Conservation (phyloP, 345 rosid genomes). For the Murraya paniculata region DNA sequence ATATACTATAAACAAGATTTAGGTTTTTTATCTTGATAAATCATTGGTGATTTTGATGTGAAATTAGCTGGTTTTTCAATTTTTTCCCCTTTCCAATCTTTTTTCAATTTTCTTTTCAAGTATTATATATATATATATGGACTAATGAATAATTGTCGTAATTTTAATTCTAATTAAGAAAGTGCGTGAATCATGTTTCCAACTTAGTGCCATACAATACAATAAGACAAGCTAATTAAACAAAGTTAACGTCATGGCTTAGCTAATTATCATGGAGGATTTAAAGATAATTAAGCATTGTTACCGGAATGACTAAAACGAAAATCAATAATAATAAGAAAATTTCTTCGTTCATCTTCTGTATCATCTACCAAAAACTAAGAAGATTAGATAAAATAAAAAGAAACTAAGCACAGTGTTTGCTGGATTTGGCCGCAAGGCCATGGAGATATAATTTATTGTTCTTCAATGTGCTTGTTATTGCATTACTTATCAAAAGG, state of each 20-base stretch:
- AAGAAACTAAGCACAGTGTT: not conserved
- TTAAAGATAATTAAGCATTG: not conserved
- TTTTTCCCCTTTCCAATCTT: not conserved
- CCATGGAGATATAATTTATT: not conserved
- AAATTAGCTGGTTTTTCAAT: not conserved
- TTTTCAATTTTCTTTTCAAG: not conserved
- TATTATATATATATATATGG: too few species aligned
- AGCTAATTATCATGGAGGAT: constrained; percentile 2
- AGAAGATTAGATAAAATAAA: not conserved
- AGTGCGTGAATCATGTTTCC: not conserved
- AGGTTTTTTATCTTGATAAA: not conserved
- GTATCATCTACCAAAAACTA: not conserved
- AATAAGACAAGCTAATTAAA: constrained; percentile 10
- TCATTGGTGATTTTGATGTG: not conserved
- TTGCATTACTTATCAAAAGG: not conserved
- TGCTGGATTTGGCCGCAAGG: constrained; percentile 6
- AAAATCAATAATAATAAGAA: not conserved
- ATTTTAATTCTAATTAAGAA: not conserved
- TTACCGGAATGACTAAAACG: not conserved
- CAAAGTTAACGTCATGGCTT: constrained; percentile 15
- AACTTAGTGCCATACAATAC: not conserved
- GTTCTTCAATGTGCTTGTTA: not conserved
- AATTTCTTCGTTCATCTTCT: not conserved
- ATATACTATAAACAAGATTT: not conserved
- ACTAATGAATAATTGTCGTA: not conserved